Base-by-base conservation (phyloP, 1,284 basidiomycete species). In the Heterobasidion parviporum region DNA sequence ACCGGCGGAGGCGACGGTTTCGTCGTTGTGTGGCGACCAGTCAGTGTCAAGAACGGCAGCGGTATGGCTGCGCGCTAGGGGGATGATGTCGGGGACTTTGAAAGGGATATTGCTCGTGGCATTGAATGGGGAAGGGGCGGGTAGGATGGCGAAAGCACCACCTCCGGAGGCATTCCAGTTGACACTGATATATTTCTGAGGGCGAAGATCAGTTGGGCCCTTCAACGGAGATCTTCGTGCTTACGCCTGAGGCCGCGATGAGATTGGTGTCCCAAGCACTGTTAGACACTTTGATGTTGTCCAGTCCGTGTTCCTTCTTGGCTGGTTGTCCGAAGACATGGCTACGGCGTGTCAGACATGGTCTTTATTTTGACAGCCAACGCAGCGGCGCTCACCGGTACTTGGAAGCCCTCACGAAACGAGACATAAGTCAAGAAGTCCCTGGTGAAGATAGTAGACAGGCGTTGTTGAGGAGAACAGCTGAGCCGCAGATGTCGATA, bases 121-220 rank as follows among this genome's bases (percentile, higher is more conserved):
- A 1, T 78, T 69, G 71, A 87, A 91, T 6, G 90, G 87, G 0
- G 87, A 86, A 33, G 89, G 88, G 43, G 92, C 75, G 0, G 96
- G 96, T 10, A 98, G 76, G 65, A 99, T 86, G 18, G 88, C 89
- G 68, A 98, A 98, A 1, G 96, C 96, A 55, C 96, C 96, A 26
- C 96, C 96, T 34, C 96, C 96, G 0, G 93, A 92, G 20, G 90
- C 84, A 71, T 94, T 92, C 93, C 94, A 98, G 80, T 98, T 98
- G 59, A 98, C 72, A 56, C 88, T 87, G 65, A 97, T 74, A 72
- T 92, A 97, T 75, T 84, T 79, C 89, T 92, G 63, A 18, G 55
- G 50, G 43, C 35, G 45, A 38, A 54, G 36, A 45, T 48, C 52
- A 35, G 20, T 20, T 14, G 53, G 15, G 41, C 12, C 4, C 12